A percentile compares a stretch with the other conserved stretches of the same genome.
phyloP scores from a whole-genome alignment of 192 early-diverging fungal species.

The Chytriomyces sp. region DNA sequence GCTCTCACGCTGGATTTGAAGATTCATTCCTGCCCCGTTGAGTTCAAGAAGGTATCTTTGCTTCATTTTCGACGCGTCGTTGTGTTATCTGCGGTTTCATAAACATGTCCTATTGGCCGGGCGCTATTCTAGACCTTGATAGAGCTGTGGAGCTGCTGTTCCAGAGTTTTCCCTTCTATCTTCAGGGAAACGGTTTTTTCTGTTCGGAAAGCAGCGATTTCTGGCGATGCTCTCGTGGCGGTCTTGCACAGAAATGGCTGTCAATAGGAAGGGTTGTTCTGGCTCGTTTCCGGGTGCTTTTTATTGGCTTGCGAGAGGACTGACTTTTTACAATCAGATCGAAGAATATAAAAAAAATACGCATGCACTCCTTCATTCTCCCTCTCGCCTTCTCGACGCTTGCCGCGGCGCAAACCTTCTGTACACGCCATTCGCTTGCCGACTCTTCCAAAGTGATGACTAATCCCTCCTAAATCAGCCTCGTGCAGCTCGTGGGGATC shows the following conservation, averaged over 20 bases:
- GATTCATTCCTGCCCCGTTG: conserved; percentile 3
- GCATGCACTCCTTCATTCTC: neutral
- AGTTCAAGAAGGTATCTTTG: neutral
- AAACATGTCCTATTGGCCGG: too few relatives aligned
- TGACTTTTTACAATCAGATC: neutral
- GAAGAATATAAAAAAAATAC: neutral
- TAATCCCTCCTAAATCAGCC: neutral
- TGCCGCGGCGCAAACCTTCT: neutral
- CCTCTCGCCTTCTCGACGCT: neutral
- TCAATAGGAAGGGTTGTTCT: neutral
- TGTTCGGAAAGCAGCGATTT: neutral
- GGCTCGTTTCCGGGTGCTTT: neutral
- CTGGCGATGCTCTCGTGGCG: neutral
- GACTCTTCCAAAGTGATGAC: neutral
- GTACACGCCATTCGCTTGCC: neutral
- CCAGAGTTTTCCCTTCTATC: too few relatives aligned
- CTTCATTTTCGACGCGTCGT: neutral
- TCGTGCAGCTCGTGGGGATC: neutral
- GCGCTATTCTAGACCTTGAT: too few relatives aligned
- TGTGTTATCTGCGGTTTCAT: neutral
- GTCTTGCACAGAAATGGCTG: neutral
- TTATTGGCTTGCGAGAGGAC: neutral
- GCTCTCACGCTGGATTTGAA: conserved; percentile 36
- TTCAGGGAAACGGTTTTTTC: neutral
- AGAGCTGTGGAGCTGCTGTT: too few relatives aligned